phyloP scores from a whole-genome alignment of 108 stramenopile genomes.

The Parmales sp. region DNA sequence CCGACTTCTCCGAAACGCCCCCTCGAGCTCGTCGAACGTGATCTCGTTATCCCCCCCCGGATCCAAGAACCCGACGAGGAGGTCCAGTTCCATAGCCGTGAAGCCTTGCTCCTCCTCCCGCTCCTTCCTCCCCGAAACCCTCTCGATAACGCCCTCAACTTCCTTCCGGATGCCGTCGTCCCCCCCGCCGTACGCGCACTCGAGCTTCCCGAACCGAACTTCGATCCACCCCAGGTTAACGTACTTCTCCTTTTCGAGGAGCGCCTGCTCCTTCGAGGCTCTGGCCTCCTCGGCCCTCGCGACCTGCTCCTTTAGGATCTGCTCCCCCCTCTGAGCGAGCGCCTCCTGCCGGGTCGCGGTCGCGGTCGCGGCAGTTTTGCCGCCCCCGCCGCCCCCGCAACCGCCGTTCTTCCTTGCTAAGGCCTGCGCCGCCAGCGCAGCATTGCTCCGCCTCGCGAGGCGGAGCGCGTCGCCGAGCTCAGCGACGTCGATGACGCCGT shows the following conservation, averaged over 20 bases:
- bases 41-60: background rate
- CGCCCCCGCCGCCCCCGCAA: too few species aligned
- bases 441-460: background rate
- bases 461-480: background rate
- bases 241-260: background rate
- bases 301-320: background rate
- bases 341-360: background rate
- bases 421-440: background rate
- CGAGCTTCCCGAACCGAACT: too few species aligned
- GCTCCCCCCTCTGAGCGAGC: background rate
- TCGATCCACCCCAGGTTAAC: too few species aligned
- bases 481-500: background rate
- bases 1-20: background rate
- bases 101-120: background rate
- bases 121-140: background rate
- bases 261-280: background rate
- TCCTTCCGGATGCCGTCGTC: too few species aligned
- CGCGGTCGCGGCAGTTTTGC: too few species aligned
- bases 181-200: too few species aligned
- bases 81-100: background rate
- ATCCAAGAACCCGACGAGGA: background rate
- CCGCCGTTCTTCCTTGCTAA: too few species aligned
- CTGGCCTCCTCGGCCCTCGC: background rate
- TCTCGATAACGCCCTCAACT: too few species aligned
- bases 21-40: background rate